Evolutionary conservation across 108 stramenopile species (phyloP), one percentile per base, ranked within the genome.

Genomic region (Seminavis robusta): DNA sequence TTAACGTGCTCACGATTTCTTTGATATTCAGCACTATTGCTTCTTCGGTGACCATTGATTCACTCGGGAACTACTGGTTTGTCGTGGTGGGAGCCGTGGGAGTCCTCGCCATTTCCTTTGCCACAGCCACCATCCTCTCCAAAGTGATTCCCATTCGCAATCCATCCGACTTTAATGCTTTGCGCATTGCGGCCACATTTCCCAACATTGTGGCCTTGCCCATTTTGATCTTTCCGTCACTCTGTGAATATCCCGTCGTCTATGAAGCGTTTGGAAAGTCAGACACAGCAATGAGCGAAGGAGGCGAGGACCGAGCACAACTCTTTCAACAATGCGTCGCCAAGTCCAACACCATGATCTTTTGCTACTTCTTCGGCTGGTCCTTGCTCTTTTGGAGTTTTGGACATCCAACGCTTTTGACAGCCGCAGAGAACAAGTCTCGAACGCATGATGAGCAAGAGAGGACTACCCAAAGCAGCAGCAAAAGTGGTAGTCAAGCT

Each of bases 121-220:
- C 61, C 1, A 66, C 71, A n/a, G 81, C 83, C 30, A 76, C 86
- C 7, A 13, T 80, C 23, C 17, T 77, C 1, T 52, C 70, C 32
- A 51, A 57, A 36, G 34, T 71, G 1, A 65, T 61, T 25, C 68
- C 71, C 34, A 50, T 36, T 42, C 37, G 74, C 8, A 43, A 74
- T 0, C 54, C 74, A 33, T 48, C 51, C 37, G 52, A 78, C 51
- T 84, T 88, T 51, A 59, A 71, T 48, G 78, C 83, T 6, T 34
- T 88, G 20, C 59, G 79, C 44, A 63, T 88, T 37, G 65, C 83
- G 8, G 68, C 74, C 25, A 71, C 82, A 30, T 88, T 83, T 56
- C 83, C 87, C 7, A 88, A 88, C 37, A 79, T 88, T 57, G 71
- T 88, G 10, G 75, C 81, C 3, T 50, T 87, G 32, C 87, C 87